Base-by-base conservation (phyloP, 176 grass and related monocot species). In the Paspalum notatum region DNA sequence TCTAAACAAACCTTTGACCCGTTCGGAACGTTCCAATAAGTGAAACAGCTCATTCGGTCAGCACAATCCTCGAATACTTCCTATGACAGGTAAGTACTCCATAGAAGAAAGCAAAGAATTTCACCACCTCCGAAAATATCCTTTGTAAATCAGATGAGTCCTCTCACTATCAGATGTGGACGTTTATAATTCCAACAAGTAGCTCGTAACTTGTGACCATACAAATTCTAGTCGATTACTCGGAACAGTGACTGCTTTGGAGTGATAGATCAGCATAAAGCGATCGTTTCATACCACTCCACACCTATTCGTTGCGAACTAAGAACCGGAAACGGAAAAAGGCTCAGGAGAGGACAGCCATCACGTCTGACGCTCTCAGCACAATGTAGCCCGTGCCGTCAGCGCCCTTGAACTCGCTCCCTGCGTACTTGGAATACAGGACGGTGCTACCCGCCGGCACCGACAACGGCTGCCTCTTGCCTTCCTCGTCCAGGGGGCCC, bases 361-460 rank as follows among this genome's bases (percentile, higher is more conserved):
- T 92, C 61, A 92, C 85, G 72, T 95, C 93, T 1, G 82, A 90
- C 17, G 61, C 85, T 86, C 66, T 95, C 45, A 92, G 76, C 18
- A 91, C 85, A 12, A 95, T 88, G 90, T 90, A 95, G 50, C 80
- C 73, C 0, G 75, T 89, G 57, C 82, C 90, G 22, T 95, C 93
- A 0, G 81, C 56, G 4, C 90, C 79, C 85, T 95, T 92, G 74
- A 92, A 90, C 83, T 90, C 87, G 8, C 68, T 80, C 4, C 93
- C 87, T 2, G 87, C 90, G 0, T 95, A 92, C 73, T 92, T 95
- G 5, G 93, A 95, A 71, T 92, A 90, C 52, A 95, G 48, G n/a
- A 95, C 87, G 0, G 85, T 92, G 82, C 82, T 90, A 61, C 82
- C 79, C 0, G 79, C 39, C 4, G 68, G 60, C 7, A 92, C 67